A percentile compares a stretch with the other conserved stretches of the same genome.
These are phyloP conservation scores for Cordyceps cicadae DNA, from an alignment of 2,329 filamentous ascomycete genomes.

Conservation along the genomic window DNA sequence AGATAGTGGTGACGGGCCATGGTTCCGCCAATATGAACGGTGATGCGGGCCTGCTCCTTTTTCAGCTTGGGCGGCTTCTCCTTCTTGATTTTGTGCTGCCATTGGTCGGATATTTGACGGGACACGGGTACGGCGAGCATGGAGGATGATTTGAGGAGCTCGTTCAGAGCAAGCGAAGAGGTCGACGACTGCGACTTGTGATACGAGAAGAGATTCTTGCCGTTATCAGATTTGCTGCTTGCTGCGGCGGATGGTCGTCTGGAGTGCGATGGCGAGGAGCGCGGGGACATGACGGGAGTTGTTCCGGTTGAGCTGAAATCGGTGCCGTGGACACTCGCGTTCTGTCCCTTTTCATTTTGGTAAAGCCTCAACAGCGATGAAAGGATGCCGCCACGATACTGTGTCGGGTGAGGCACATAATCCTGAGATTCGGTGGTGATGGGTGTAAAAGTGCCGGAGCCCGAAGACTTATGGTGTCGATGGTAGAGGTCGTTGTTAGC, in stretches of 20 bases:
- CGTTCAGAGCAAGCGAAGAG: conserved; percentile 39
- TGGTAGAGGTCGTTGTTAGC: conserved; percentile 25
- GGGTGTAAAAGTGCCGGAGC: conserved; percentile 31
- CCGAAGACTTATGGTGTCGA: conserved; percentile 15
- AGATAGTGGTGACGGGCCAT: conserved; percentile 76
- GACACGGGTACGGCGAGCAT: conserved; percentile 41
- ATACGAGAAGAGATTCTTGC: conserved; percentile 33
- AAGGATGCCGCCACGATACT: conserved; percentile 66
- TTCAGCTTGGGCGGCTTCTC: conserved; percentile 28
- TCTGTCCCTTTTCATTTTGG: conserved; percentile 35
- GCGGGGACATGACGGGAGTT: conserved; percentile 34
- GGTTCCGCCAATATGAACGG: conserved; percentile 56
- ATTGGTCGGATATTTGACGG: conserved; percentile 35
- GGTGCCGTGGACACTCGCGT: conserved; percentile 27
- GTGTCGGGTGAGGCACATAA: conserved; percentile 57
- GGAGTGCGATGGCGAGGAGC: conserved; percentile 32
- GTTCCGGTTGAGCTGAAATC: conserved; percentile 29
- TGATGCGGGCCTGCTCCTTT: conserved; percentile 38
- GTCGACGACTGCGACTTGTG: conserved; percentile 32
- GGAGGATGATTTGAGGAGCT: conserved; percentile 46
- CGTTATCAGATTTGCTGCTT: conserved; percentile 25
- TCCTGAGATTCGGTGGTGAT: conserved; percentile 34
- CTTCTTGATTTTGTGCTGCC: conserved; percentile 36
- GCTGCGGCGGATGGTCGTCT: conserved; percentile 31
- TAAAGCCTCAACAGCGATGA: conserved; percentile 66